A percentile compares a stretch with the other conserved stretches of the same genome.
Evolutionary conservation across 2,329 filamentous ascomycete species (phyloP).

Genomic region (Annulohypoxylon truncatum): DNA sequence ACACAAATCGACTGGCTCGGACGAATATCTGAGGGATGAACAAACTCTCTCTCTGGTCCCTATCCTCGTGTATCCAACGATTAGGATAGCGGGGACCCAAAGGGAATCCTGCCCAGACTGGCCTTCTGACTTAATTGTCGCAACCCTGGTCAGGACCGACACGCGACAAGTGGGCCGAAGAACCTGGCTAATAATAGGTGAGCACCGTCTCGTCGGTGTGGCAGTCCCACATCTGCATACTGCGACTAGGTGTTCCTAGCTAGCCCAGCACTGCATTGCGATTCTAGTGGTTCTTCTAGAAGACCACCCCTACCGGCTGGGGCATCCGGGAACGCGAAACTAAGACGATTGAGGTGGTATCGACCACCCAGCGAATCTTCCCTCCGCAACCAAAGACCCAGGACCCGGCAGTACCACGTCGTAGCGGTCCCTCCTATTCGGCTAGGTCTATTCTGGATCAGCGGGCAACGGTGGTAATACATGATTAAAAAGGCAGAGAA

Average conservation of each 20-base stretch:
- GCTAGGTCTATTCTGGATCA: conserved; percentile 25
- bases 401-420: conserved; percentile 34
- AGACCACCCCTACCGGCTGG: conserved; percentile 38
- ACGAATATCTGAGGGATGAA: conserved; percentile 11
- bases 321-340: conserved; percentile 30
- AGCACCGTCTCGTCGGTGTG: conserved; percentile 41
- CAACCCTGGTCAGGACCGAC: conserved; percentile 38
- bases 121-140: conserved; percentile 29
- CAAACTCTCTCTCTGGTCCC: neutral
- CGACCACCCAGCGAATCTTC: conserved; percentile 31
- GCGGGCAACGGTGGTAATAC: conserved; percentile 27
- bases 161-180: conserved; percentile 40
- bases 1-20: neutral
- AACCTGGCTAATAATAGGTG: conserved; percentile 41
- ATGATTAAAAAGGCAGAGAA: conserved; percentile 38
- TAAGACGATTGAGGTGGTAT: conserved; percentile 37
- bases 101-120: conserved; percentile 18
- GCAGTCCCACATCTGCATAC: conserved; percentile 40
- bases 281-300: conserved; percentile 44
- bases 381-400: conserved; percentile 35
- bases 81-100: conserved; percentile 12
- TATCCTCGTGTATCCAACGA: conserved; percentile 21
- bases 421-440: conserved; percentile 27
- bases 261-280: conserved; percentile 30
- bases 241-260: conserved; percentile 28